Conservation (phyloP, 352 stramenopile species). For the Vaucheria bursata region DNA sequence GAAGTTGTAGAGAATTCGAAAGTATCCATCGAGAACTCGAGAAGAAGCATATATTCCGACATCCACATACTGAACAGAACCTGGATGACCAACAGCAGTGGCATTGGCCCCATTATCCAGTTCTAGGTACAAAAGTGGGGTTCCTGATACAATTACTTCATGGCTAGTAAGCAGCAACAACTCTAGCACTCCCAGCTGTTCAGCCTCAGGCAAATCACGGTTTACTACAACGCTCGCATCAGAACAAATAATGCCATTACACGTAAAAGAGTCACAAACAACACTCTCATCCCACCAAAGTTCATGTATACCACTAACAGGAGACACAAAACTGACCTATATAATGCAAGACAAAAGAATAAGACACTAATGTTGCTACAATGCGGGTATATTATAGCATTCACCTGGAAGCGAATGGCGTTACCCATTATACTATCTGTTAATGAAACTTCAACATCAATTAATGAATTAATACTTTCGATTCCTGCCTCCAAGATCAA, state of each 20-base stretch:
- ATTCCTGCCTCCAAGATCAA: neutral
- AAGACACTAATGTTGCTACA: too few relatives aligned
- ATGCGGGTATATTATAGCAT: too few relatives aligned
- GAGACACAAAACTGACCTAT: neutral
- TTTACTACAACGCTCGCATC: neutral
- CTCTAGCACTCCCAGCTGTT: neutral
- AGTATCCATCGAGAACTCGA: constrained; percentile 21
- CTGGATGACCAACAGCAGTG: neutral
- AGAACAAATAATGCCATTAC: neutral
- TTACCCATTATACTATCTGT: neutral
- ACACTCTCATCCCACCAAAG: neutral
- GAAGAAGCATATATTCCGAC: constrained; percentile 22
- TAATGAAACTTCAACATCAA: neutral
- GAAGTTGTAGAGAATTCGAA: constrained; percentile 21
- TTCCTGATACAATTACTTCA: neutral
- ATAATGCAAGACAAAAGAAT: neutral
- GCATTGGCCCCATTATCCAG: neutral
- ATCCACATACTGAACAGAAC: constrained; percentile 28
- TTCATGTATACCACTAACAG: neutral
- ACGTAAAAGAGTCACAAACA: neutral
- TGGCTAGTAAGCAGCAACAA: neutral
- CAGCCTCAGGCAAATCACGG: neutral
- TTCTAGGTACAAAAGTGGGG: neutral
- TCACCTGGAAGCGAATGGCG: neutral
- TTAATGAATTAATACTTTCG: neutral